Base-by-base conservation (phyloP, 2,329 filamentous ascomycete species). In the Massarina eburnea region DNA sequence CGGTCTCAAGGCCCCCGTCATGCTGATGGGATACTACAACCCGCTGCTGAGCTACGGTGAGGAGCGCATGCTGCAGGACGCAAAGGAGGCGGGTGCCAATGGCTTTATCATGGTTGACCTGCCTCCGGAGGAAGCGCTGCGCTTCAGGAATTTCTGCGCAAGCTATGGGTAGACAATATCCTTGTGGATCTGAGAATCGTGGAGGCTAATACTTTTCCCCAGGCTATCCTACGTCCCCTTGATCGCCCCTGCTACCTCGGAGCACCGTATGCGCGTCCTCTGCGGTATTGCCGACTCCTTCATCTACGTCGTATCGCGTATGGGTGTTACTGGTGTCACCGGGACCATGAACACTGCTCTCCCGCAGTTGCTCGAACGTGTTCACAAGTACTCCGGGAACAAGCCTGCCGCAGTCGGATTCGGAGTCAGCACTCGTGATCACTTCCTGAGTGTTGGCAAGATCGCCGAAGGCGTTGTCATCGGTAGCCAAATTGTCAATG, bases 21-120 rank as follows among this genome's bases (percentile, higher is more conserved):
- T 99, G 66, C 81, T 99, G 56, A 99, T 99, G 94, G 94, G 94
- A 62, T 99, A 99, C 81, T 99, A 96, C 76, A 99, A 99, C 76
- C 94, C 94, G 1, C 79, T 97, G 51, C 78, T 97, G 51, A 89
- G 87, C 63, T 99, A 97, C 68, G 94, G 94, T 43, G 94, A 99
- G 75, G 91, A 96, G 74, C 82, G 80, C 49, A 84, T 97, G 71
- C 77, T 99, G 43, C 80, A 83, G 59, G 91, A 97, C 71, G 89
- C 90, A 70, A 86, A 86, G 67, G 82, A 83, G 43, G 88, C 89
- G 2, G 90, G 91, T 20, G 84, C 95, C 68, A 96, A 96, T 73
- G 92, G 94, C 48, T 97, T 97, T 74, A 96, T 99, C 63, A 86
- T 97, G 67, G 92, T 96, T 45, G 92, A 99, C 68, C 74, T 99